These are phyloP conservation scores for Cordia subcordata DNA, from an alignment of 257 asterid species.

Conservation along the genomic window DNA sequence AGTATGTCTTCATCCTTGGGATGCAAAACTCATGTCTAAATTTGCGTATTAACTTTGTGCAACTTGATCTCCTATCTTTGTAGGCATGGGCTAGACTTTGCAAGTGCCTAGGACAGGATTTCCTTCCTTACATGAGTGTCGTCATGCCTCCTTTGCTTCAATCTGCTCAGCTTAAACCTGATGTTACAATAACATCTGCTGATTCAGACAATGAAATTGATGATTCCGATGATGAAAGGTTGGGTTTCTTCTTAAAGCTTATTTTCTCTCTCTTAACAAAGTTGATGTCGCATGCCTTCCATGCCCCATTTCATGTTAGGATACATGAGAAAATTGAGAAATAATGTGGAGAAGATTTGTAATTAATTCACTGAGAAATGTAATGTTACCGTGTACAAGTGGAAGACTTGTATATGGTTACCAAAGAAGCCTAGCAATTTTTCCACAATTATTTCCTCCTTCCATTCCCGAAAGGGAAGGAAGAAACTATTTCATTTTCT, in stretches of 20 bases:
- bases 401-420: no score
- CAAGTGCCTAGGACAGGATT: constrained; percentile 96
- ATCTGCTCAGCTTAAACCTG: constrained; percentile 95
- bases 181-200: constrained; percentile 79
- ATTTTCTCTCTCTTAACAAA: background rate
- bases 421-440: no score
- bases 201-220: constrained; percentile 79
- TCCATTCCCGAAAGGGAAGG: no score
- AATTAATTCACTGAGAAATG: no score
- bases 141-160: constrained; percentile 94
- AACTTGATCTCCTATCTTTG: constrained; percentile 8
- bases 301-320: no score
- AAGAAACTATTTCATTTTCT: no score
- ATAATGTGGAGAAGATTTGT: no score
- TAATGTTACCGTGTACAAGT: no score
- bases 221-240: constrained; percentile 91
- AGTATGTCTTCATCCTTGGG: constrained; percentile 26
- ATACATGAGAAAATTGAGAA: no score
- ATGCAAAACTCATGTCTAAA: background rate
- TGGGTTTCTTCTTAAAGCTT: background rate
- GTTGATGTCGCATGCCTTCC: background rate
- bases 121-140: constrained; percentile 89
- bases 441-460: no score
- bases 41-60: background rate
- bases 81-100: constrained; percentile 98